These are phyloP conservation scores for Penicillium oxalicum DNA, from an alignment of 2,329 filamentous ascomycete species.

Conservation along the genomic window DNA sequence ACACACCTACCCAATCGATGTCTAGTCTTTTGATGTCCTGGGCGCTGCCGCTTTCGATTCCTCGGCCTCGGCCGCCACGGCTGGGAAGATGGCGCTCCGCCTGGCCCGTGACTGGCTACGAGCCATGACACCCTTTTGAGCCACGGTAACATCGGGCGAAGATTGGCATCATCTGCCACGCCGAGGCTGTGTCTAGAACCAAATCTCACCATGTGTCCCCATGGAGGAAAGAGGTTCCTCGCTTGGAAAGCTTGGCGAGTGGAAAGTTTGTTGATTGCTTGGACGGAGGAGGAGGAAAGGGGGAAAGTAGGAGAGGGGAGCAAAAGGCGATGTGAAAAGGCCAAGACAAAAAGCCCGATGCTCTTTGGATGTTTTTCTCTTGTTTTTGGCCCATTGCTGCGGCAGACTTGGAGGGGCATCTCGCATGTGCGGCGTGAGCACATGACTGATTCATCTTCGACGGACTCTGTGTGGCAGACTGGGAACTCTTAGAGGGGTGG, in stretches of 20 bases:
- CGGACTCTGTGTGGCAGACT: no score
- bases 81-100: constrained; percentile 10
- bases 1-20: no score
- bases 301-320: neutral
- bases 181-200: neutral
- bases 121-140: constrained; percentile 3
- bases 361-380: neutral
- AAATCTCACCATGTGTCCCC: no score
- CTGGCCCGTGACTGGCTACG: constrained; percentile 14
- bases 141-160: constrained; percentile 20
- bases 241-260: neutral
- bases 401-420: no score
- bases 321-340: no score
- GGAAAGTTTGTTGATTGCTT: neutral
- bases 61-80: neutral
- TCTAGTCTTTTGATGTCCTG: no score
- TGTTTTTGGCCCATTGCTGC: no score
- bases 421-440: no score
- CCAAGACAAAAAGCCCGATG: neutral
- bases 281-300: neutral
- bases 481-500: neutral
- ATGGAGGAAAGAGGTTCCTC: no score
- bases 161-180: constrained; percentile 8
- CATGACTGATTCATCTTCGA: no score
- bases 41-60: no score